Percentiles rank a stretch among this genome's conserved stretches.
Evolutionary conservation across 176 grass and related monocot genomes (phyloP).

Genomic region (Luzula sylvatica): DNA sequence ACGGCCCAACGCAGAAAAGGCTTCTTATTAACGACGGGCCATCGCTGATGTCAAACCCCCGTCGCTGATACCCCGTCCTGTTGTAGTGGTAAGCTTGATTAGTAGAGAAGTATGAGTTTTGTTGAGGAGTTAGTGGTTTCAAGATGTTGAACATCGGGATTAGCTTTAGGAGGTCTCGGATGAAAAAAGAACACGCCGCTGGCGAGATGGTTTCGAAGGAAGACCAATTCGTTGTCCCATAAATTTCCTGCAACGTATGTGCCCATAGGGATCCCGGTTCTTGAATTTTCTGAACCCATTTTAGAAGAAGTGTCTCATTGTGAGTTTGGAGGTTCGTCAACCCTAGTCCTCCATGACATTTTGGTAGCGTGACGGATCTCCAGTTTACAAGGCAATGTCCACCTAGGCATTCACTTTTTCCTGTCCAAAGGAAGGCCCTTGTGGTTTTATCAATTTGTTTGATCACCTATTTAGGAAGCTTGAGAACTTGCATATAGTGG

Average conservation of each 20-base stretch:
- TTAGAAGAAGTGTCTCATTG: not conserved
- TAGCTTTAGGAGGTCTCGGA: not conserved
- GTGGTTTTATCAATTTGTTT: not conserved
- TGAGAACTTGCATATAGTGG: not conserved
- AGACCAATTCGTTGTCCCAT: not conserved
- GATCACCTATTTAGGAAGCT: not conserved
- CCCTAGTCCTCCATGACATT: not conserved
- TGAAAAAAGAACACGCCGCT: not conserved
- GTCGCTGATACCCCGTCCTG: no score
- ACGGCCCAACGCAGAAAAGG: no score
- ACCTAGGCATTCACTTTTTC: not conserved
- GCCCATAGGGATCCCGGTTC: not conserved
- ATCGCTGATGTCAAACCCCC: no score
- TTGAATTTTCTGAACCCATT: not conserved
- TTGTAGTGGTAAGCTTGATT: no score
- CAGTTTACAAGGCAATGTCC: not conserved
- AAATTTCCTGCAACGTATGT: not conserved
- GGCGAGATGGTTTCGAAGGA: not conserved
- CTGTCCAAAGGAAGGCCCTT: not conserved
- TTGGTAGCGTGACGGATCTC: not conserved
- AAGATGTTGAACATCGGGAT: no score
- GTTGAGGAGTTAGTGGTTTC: no score
- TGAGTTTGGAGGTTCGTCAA: not conserved
- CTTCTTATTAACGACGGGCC: no score
- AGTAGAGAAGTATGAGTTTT: no score